A percentile compares a stretch with the other conserved stretches of the same genome.
Evolutionary conservation across 345 rosid genomes (phyloP).

Genomic region (Camelina laxa): DNA sequence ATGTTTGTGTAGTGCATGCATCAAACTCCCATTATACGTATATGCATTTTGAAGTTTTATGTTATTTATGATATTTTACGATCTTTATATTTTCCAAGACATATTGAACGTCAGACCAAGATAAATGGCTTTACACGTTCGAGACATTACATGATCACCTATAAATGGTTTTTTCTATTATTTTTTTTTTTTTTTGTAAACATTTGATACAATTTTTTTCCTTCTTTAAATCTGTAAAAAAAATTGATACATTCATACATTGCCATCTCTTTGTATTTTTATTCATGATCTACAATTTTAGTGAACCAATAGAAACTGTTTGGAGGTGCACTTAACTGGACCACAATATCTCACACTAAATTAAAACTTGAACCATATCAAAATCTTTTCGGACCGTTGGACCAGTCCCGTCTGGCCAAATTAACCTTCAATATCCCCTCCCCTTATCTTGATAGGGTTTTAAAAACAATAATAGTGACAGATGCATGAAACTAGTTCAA

Average conservation of each 20-base stretch:
- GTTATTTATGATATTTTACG: not conserved
- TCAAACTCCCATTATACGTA: constrained; percentile 5
- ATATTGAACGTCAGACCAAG: constrained; percentile 18
- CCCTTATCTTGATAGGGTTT: constrained; percentile 40
- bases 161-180: not conserved
- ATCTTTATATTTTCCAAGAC: not conserved
- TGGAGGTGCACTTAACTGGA: constrained; percentile 18
- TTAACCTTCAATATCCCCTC: constrained; percentile 4
- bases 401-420: constrained; percentile 33
- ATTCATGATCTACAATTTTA: constrained; percentile 2
- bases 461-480: constrained; percentile 39
- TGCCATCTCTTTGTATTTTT: not conserved
- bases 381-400: constrained; percentile 11
- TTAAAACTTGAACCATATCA: not conserved
- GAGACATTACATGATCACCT: constrained; percentile 8
- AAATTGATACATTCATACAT: too few relatives aligned
- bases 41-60: not conserved
- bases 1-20: constrained; percentile 19
- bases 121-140: constrained; percentile 6
- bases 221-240: not conserved
- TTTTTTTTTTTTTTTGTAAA: not conserved
- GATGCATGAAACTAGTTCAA: constrained; percentile 47
- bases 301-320: constrained; percentile 7
- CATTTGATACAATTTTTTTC: not conserved
- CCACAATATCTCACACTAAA: constrained; percentile 1